phyloP scores from a whole-genome alignment of 495 filamentous ascomycete genomes.

The Penicillium tannophilum region DNA sequence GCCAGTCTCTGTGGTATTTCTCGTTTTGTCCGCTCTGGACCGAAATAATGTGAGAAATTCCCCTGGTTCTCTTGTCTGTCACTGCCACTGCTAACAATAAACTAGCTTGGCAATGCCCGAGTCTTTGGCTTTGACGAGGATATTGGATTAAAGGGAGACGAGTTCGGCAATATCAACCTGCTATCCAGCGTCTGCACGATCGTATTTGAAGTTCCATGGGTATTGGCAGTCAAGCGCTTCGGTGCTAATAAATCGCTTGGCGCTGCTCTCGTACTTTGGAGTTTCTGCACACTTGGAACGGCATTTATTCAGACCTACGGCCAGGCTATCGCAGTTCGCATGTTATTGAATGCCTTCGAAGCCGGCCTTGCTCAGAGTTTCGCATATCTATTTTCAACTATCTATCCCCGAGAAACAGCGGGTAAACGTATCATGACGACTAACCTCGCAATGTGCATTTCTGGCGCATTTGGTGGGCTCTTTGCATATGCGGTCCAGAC shows the following conservation, averaged over 20 bases:
- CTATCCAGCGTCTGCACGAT: not conserved
- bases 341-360: not conserved
- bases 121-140: constrained; percentile 7
- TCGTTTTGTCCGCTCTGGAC: not conserved
- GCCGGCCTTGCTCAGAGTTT: not conserved
- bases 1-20: not conserved
- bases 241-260: constrained; percentile 1
- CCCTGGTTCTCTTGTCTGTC: too few species aligned
- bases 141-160: not conserved
- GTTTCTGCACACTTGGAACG: not conserved
- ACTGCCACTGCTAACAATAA: not conserved
- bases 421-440: constrained; percentile 3
- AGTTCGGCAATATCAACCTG: not conserved
- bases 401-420: not conserved
- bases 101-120: not conserved
- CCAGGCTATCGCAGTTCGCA: constrained; percentile 4
- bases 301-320: not conserved
- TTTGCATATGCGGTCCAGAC: constrained; percentile 5
- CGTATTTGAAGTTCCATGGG: not conserved
- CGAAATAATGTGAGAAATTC: not conserved
- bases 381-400: not conserved
- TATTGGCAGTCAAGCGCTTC: not conserved
- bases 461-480: constrained; percentile 4
- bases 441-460: not conserved
- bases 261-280: not conserved